Percentiles rank a stretch among this genome's conserved stretches.
These are phyloP conservation scores for Plantago lanceolata DNA, from an alignment of 305 asterid genomes.

Conservation along the genomic window DNA sequence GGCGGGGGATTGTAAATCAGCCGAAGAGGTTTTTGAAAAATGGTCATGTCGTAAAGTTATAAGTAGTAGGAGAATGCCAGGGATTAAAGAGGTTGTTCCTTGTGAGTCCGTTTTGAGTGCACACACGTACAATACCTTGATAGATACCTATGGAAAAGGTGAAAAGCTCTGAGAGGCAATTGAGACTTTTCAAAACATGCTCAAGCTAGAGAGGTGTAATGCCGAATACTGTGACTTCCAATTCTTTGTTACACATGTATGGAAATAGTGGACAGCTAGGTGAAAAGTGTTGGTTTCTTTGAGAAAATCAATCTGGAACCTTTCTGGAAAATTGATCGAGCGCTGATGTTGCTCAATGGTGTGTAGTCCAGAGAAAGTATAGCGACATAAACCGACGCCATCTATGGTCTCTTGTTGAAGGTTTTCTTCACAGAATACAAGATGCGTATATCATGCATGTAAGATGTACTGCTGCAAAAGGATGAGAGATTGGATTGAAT, in stretches of 20 bases:
- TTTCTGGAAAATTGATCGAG: too few relatives aligned
- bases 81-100: conserved; percentile 26
- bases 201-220: conserved; percentile 51
- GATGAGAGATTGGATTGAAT: too few relatives aligned
- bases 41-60: conserved; percentile 49
- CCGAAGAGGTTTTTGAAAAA: conserved; percentile 73
- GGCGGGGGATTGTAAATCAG: conserved; percentile 70
- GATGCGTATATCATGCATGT: too few relatives aligned
- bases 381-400: too few relatives aligned
- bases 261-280: conserved; percentile 67
- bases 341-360: too few relatives aligned
- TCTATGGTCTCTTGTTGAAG: too few relatives aligned
- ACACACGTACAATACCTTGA: conserved; percentile 69
- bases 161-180: conserved; percentile 73
- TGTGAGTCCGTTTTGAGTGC: conserved; percentile 42
- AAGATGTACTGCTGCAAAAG: too few relatives aligned
- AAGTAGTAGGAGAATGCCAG: conserved; percentile 24
- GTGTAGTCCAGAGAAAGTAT: too few relatives aligned
- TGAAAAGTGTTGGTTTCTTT: too few relatives aligned
- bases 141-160: conserved; percentile 89
- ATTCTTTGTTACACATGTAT: conserved; percentile 87
- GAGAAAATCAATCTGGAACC: too few relatives aligned
- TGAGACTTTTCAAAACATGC: conserved; percentile 62
- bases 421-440: too few relatives aligned
- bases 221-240: conserved; percentile 80